Evolutionary conservation across 345 rosid species (phyloP).

Genomic region (Cochlearia excelsa): DNA sequence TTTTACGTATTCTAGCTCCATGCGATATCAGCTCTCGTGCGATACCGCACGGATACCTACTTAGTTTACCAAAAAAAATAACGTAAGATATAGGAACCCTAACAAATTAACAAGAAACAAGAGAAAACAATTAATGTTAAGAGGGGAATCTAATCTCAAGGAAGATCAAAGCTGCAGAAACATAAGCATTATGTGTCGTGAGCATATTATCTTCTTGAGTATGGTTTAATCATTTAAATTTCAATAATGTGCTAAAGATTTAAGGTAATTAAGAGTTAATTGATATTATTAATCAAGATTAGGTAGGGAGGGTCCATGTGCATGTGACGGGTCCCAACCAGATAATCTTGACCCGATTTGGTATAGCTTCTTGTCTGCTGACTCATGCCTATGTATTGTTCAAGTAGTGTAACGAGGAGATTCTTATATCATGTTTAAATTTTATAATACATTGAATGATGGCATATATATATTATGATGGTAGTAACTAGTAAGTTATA

Average conservation of each 20-base stretch:
- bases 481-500: background rate
- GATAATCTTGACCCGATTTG: conserved; percentile 38
- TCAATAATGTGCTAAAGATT: conserved; percentile 10
- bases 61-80: conserved; percentile 5
- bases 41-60: too few relatives aligned
- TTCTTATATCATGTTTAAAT: too few relatives aligned
- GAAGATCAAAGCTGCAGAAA: conserved; percentile 28
- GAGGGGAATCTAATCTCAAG: conserved; percentile 29
- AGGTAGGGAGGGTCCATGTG: conserved; percentile 38
- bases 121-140: conserved; percentile 9
- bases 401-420: too few relatives aligned
- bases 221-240: conserved; percentile 29
- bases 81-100: conserved; percentile 6
- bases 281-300: conserved; percentile 22
- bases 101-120: conserved; percentile 28
- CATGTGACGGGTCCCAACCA: conserved; percentile 40
- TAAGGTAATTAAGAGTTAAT: conserved; percentile 24
- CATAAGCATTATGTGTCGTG: conserved; percentile 30
- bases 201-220: conserved; percentile 23
- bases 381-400: conserved; percentile 14
- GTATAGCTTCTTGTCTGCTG: conserved; percentile 33
- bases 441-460: too few relatives aligned
- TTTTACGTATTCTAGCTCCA: too few relatives aligned
- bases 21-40: too few relatives aligned
- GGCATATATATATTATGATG: too few relatives aligned